Evolutionary conservation across 1,139 yeast genomes (phyloP), one percentile per base, ranked within the genome.

Genomic region (Martiniozyma asiatica): DNA sequence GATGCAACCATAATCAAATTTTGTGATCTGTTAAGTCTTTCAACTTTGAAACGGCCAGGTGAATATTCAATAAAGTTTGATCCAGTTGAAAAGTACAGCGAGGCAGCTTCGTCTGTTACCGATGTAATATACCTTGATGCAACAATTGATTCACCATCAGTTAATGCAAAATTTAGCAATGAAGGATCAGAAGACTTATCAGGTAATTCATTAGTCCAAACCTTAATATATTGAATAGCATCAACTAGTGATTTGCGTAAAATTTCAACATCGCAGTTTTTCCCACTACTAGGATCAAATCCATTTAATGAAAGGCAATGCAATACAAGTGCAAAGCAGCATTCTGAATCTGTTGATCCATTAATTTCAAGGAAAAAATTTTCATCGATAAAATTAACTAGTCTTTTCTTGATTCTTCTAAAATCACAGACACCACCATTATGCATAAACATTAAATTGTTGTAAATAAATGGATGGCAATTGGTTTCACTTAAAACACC

Each of bases 1-100:
- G 94, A 78, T 2, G 98, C 95, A 26, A 89, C 84, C 74, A 89
- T 80, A n/a, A 89, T 78, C 22, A 89, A 89, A 53, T 84, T 89
- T 51, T 87, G 97, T 7, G 92, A 81, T 31, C 96, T 65, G 53
- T 87, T 94, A 37, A 82, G 63, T 31, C 98, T 65, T 54, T 89
- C 96, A 96, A 89, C 85, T 45, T 82, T 71, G 59, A 84, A 89
- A 44, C 84, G 79, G 4, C 89, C 85, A 0, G 94, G 95, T 37
- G 73, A 80, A 47, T 80, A 78, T 55, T 87, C 98, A 32, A 78
- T 75, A 55, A 89, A 89, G 35, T 77, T 69, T 9, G 95, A 80
- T 0, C 98, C 98, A 9, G 94, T 79, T 38, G 94, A 80, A 54
- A 89, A 89, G 58, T 89, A 94, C 37, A 89, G 58, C 2, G 96